Evolutionary conservation across 768 basidiomycete species (phyloP), one percentile per base, ranked within the genome.

Genomic region (Rhizopogon vulgaris): DNA sequence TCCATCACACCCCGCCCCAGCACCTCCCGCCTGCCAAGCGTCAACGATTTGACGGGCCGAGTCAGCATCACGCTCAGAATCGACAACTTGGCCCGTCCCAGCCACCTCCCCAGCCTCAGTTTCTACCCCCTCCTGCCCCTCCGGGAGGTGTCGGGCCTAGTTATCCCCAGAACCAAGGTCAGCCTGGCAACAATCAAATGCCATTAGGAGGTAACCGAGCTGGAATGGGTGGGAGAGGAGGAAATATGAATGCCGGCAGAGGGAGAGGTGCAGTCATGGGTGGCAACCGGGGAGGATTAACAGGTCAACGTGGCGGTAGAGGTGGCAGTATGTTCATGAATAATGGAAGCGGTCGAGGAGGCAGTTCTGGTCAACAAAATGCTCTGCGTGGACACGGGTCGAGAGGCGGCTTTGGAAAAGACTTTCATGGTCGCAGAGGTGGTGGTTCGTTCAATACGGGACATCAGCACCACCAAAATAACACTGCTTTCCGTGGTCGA

Each of bases 1-100:
- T 73, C 22, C 77, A 84, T 57, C 87, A 90, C 56, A 71, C 80
- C 0, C 80, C 85, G 9, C 84, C 85, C 34, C 87, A 88, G 59
- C 86, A 90, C 62, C 74, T 85, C n/a, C 94, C 94, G 8, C 93
- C 94, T 3, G 92, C 92, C 1, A 96, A 96, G 67, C 76, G 94
- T 49, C 91, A 85, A 59, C 80, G 92, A 39, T 94, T 94, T 62
- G 94, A 95, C 64, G 85, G 84, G 4, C 87, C 88, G 1, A 74
- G 71, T 58, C 68, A 68, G 36, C 60, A 66, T 18, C 68, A 69
- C 18, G 61, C 56, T 24, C 79, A 76, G 55, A 66, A 68, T 45
- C 60, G 62, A 39, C 79, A 77, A 27, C 78, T 73, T 12, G 76
- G 75, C 14, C 73, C 72, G 17, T 7, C 43, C 18, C 43, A 30